Conservation (phyloP, 495 filamentous ascomycete genomes). For the Polyplosphaeria fusca region DNA sequence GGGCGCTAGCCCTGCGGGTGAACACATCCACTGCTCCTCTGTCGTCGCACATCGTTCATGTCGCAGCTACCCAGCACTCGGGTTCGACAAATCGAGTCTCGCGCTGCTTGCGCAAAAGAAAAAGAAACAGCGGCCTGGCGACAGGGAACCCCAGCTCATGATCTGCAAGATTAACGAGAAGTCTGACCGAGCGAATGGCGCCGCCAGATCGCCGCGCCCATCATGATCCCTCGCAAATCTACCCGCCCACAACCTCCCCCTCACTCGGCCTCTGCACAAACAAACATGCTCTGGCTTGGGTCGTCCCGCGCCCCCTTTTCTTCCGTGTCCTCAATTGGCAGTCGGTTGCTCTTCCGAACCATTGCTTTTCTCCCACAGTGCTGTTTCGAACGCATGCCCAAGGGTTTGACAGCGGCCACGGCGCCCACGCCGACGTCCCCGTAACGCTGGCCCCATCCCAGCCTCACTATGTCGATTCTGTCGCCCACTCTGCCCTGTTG, state of each 20-base stretch:
- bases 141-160: constrained; percentile 8
- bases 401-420: constrained; percentile 4
- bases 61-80: constrained; percentile 2
- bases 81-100: constrained; percentile 1
- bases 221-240: constrained; percentile 4
- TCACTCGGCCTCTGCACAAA: constrained; percentile 3
- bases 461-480: neutral
- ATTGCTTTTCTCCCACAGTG: neutral
- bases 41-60: constrained; percentile 7
- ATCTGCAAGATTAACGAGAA: constrained; percentile 26
- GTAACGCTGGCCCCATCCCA: neutral
- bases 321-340: constrained; percentile 1
- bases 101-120: constrained; percentile 9
- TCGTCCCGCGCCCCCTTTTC: constrained; percentile 3
- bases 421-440: neutral
- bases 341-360: neutral
- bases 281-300: constrained; percentile 4
- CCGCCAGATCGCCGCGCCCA: constrained; percentile 17
- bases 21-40: neutral
- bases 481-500: no score
- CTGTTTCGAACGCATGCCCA: neutral
- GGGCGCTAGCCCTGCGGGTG: neutral
- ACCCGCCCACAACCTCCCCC: constrained; percentile 12
- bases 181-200: constrained; percentile 25
- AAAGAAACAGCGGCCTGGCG: constrained; percentile 3